Conservation (phyloP, 306 rosid genomes). For the Geum urbanum region DNA sequence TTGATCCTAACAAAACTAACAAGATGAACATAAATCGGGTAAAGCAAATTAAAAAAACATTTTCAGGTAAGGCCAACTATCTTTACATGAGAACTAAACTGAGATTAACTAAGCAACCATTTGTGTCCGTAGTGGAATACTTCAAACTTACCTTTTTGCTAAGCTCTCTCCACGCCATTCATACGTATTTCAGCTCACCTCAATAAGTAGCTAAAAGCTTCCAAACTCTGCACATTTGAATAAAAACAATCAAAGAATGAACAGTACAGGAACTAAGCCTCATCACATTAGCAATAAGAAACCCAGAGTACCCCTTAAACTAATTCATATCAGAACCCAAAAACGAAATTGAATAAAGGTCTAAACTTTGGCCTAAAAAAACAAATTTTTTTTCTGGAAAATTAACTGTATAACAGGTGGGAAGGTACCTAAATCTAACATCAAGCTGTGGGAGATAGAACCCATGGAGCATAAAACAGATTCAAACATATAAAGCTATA, state of each 20-base stretch:
- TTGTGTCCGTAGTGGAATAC: not conserved
- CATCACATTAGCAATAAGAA: not conserved
- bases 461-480: not conserved
- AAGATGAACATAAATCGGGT: not conserved
- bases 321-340: conserved; percentile 9
- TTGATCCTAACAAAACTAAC: not conserved
- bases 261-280: not conserved
- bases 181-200: conserved; percentile 31
- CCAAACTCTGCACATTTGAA: conserved; percentile 34
- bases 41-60: not conserved
- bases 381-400: not conserved
- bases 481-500: conserved; percentile 1
- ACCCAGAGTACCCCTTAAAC: not conserved
- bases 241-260: not conserved
- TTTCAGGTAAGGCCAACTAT: not conserved
- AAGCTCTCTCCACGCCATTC: conserved; percentile 88
- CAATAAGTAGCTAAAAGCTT: not conserved
- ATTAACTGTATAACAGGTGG: not conserved
- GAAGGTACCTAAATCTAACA: not conserved
- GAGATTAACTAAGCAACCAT: not conserved
- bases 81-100: not conserved
- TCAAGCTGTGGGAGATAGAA: not conserved
- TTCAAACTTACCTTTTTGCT: conserved; percentile 44
- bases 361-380: not conserved
- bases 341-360: not conserved